Base-by-base conservation (phyloP, 495 filamentous ascomycete species). In the Cercophora newfieldiana region DNA sequence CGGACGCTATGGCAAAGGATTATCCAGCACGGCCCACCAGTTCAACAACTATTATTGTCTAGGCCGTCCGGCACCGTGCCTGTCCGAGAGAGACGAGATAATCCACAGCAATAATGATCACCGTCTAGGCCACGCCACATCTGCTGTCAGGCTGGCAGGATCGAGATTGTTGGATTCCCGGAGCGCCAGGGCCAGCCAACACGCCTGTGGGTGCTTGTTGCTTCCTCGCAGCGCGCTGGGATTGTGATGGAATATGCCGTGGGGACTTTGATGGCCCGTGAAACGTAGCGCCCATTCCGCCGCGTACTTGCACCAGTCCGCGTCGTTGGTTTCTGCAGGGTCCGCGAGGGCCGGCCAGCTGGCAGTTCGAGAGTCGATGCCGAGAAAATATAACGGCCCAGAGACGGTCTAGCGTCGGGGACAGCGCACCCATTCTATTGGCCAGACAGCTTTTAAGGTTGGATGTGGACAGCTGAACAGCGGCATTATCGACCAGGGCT, bases 401-500 rank as follows among this genome's bases (percentile, higher is more conserved):
- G 44, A 66, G 59, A 18, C 7, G 61, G 63, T 22, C 30, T 73
- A 73, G 71, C 63, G 14, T 59, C 68, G 70, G 70, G 65, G 25
- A 21, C 64, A 64, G 64, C 72, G 70, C 25, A 28, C 22, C 0
- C 14, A 1, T 16, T 0, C 58, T 18, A 73, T 71, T 73, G 65
- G 69, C 24, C 22, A 28, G n/a, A 14, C 10, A 30, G 30, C 3
- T 29, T 48, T 55, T 51, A 59, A 16, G 18, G 31, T 24, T 21
- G 29, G 54, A n/a, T 57, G 66, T 63, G 72, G 71, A 59, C 69
- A 67, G 72, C 72, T 75, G 72, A 73, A 68, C 25, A 29, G 12
- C 48, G 31, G 7, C 26, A 8, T 7, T 10, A 21, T 18, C 14
- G n/a, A 30, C 66, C 66, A 53, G 62, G 62, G n/a, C 16, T 10